phyloP scores from a whole-genome alignment of 257 asterid genomes.

The Fraxinus excelsior region DNA sequence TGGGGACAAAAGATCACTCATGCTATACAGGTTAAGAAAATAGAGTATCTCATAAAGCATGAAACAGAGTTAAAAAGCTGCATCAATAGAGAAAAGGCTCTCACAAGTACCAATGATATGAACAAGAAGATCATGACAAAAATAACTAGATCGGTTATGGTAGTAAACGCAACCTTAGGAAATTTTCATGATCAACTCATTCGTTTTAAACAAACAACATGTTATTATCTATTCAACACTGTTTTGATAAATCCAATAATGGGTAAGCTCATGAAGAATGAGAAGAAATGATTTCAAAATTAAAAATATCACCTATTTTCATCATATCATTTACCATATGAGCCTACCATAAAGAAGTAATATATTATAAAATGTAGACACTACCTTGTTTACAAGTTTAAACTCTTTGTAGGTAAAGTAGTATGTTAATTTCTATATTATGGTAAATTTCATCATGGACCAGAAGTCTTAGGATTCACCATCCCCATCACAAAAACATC shows the following conservation, averaged over 20 bases:
- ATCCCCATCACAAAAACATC: no score
- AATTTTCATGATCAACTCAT: background rate
- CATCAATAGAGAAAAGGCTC: background rate
- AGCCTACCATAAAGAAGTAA: background rate
- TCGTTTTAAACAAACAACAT: background rate
- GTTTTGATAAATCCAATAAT: no score
- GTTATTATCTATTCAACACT: no score
- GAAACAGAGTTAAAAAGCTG: slow-evolving; percentile 9
- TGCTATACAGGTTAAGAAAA: slow-evolving; percentile 62
- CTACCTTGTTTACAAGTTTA: background rate
- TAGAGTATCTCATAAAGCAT: slow-evolving; percentile 13
- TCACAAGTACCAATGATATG: slow-evolving; percentile 11
- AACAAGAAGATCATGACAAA: background rate
- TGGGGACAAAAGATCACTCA: slow-evolving; percentile 99
- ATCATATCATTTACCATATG: background rate
- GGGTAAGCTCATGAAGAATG: no score
- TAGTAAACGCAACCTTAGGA: background rate
- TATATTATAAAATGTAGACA: background rate
- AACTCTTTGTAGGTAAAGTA: background rate
- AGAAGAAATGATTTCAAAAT: no score
- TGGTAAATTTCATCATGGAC: background rate
- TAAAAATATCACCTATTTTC: no score
- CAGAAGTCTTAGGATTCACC: background rate
- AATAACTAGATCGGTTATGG: background rate
- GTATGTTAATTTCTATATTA: background rate